Conservation (phyloP, 306 rosid species). For the Aeschynomene evenia region DNA sequence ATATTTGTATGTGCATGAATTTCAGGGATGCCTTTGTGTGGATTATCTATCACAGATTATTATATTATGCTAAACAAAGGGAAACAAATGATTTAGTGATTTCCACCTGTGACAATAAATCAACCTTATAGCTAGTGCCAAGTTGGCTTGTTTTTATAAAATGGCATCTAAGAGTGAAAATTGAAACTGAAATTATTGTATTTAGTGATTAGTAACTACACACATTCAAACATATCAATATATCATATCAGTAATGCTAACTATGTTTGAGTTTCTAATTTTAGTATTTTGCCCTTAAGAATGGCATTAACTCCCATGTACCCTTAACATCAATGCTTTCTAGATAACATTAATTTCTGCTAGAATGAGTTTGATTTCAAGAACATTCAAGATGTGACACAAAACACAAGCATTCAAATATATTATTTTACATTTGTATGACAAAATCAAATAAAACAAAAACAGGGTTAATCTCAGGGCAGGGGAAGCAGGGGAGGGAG, state of each 20-base stretch:
- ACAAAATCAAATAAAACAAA: not conserved
- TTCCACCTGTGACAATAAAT: not conserved
- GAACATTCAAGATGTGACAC: conserved; percentile 10
- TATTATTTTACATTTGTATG: conserved; percentile 21
- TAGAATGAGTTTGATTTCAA: conserved; percentile 10
- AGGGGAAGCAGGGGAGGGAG: not conserved
- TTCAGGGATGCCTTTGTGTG: conserved; percentile 14
- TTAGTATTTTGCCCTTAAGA: not conserved
- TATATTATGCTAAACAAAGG: not conserved
- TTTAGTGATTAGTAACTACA: not conserved
- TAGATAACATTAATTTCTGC: conserved; percentile 1
- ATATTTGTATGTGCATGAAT: conserved; percentile 8
- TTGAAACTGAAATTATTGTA: not conserved
- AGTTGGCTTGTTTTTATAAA: no score
- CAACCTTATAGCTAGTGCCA: not conserved
- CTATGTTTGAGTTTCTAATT: not conserved
- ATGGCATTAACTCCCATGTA: not conserved
- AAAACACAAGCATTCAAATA: conserved; percentile 14
- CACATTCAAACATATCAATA: no score
- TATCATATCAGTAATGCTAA: not conserved
- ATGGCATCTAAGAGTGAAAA: not conserved
- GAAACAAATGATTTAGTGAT: not conserved
- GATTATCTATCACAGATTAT: not conserved
- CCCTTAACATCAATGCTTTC: not conserved
- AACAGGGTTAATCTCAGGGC: not conserved